Evolutionary conservation across 768 basidiomycete species (phyloP).

Genomic region (Leucosporidium yakuticum): DNA sequence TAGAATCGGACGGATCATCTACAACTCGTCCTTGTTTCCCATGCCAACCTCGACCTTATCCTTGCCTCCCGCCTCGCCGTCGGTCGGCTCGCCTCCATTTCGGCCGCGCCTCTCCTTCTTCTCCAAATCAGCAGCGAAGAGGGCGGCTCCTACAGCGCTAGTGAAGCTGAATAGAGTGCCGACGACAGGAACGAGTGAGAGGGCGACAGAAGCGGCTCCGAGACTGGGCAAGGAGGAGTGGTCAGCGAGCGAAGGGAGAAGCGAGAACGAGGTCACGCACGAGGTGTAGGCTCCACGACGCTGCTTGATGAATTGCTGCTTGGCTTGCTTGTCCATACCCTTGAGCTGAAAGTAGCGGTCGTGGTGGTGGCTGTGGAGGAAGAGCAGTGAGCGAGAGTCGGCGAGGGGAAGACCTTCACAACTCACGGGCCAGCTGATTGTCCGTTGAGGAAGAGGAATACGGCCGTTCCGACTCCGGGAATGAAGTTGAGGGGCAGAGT

Average conservation of each 20-base stretch:
- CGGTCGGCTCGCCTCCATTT: too few species aligned
- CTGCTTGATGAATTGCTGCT: slow-evolving; percentile 48
- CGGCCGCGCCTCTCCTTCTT: slow-evolving; percentile 34
- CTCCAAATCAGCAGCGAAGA: slow-evolving; percentile 68
- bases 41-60: too few species aligned
- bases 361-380: slow-evolving; percentile 52
- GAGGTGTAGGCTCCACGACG: slow-evolving; percentile 60
- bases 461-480: slow-evolving; percentile 59
- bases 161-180: slow-evolving; percentile 58
- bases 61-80: too few species aligned
- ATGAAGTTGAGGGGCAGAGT: slow-evolving; percentile 64
- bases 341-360: slow-evolving; percentile 66
- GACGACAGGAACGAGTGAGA: slow-evolving; percentile 59
- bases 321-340: slow-evolving; percentile 49
- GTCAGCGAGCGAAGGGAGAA: background rate
- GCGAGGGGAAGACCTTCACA: background rate
- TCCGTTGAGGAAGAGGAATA: slow-evolving; percentile 56
- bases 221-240: slow-evolving; percentile 46
- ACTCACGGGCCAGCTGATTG: slow-evolving; percentile 24
- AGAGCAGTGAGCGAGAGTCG: background rate
- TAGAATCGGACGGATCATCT: too few species aligned
- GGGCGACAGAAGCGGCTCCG: slow-evolving; percentile 55
- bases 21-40: too few species aligned
- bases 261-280: slow-evolving; percentile 44
- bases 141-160: slow-evolving; percentile 61